These are phyloP conservation scores for Sutorius australiensis DNA, from an alignment of 768 basidiomycete genomes.

Conservation along the genomic window DNA sequence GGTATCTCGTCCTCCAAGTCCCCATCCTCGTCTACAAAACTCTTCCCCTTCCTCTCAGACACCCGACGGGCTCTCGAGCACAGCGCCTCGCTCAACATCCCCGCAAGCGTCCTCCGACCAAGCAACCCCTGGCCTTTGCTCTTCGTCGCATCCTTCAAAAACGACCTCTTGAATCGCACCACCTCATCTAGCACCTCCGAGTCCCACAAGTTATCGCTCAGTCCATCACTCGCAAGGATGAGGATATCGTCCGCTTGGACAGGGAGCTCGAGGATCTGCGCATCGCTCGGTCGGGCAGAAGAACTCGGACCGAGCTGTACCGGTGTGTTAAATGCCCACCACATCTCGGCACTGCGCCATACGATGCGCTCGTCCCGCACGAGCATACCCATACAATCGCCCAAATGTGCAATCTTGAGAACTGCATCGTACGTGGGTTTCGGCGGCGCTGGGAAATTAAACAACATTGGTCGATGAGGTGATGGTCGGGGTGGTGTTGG, in stretches of 20 bases:
- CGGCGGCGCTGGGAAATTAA: slow-evolving; percentile 21
- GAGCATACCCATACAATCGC: slow-evolving; percentile 86
- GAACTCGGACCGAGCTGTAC: slow-evolving; percentile 61
- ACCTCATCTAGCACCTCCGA: slow-evolving; percentile 85
- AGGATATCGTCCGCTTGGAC: slow-evolving; percentile 71
- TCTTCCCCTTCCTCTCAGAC: slow-evolving; percentile 45
- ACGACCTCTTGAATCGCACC: slow-evolving; percentile 47
- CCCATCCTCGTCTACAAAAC: slow-evolving; percentile 21
- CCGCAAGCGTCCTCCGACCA: slow-evolving; percentile 54
- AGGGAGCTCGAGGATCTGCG: slow-evolving; percentile 65
- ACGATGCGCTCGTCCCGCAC: slow-evolving; percentile 74
- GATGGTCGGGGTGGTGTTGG: slow-evolving; percentile 12
- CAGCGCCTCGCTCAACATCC: slow-evolving; percentile 73
- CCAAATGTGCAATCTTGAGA: slow-evolving; percentile 78
- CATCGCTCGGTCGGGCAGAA: slow-evolving; percentile 60
- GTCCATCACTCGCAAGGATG: slow-evolving; percentile 76
- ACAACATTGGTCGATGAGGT: slow-evolving; percentile 16
- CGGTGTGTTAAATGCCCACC: slow-evolving; percentile 77
- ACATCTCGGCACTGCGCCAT: slow-evolving; percentile 92
- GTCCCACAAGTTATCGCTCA: slow-evolving; percentile 87
- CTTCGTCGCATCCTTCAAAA: slow-evolving; percentile 23
- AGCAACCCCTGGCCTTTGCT: slow-evolving; percentile 29
- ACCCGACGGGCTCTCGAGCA: slow-evolving; percentile 74
- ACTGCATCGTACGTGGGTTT: slow-evolving; percentile 51
- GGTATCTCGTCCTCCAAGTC: slow-evolving; percentile 57